phyloP scores from a whole-genome alignment of 2,329 filamentous ascomycete species.

The Ophiostoma sp. region DNA sequence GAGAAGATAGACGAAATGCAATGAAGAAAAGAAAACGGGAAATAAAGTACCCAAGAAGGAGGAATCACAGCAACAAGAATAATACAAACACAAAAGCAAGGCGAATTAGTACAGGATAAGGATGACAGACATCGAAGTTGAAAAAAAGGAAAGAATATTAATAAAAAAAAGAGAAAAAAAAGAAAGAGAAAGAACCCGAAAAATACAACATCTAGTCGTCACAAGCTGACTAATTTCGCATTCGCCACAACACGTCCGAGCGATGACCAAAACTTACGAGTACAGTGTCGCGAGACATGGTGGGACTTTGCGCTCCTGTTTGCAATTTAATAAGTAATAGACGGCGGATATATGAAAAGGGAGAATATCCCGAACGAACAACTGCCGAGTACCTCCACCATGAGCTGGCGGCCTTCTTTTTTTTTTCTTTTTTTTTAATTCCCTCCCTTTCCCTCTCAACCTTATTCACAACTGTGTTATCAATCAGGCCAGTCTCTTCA shows the following conservation, averaged over 20 bases:
- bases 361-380: background rate
- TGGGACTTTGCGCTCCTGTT: too few relatives aligned
- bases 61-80: too few relatives aligned
- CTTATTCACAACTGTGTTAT: too few relatives aligned
- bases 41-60: too few relatives aligned
- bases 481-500: too few relatives aligned
- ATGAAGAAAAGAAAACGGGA: too few relatives aligned
- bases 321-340: too few relatives aligned
- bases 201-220: background rate
- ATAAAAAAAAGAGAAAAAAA: background rate
- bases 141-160: background rate
- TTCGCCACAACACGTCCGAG: background rate
- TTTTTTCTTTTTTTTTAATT: background rate
- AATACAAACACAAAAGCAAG: too few relatives aligned
- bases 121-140: too few relatives aligned
- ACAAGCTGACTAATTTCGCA: background rate
- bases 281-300: background rate
- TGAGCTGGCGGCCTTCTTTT: background rate
- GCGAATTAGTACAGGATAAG: too few relatives aligned
- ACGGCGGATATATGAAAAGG: conserved; percentile 7
- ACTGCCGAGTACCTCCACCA: background rate
- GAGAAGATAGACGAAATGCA: too few relatives aligned
- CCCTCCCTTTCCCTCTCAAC: background rate
- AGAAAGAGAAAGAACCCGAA: background rate
- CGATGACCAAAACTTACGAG: background rate